Conservation (phyloP, 352 stramenopile species). For the Thalassiosira exigua region DNA sequence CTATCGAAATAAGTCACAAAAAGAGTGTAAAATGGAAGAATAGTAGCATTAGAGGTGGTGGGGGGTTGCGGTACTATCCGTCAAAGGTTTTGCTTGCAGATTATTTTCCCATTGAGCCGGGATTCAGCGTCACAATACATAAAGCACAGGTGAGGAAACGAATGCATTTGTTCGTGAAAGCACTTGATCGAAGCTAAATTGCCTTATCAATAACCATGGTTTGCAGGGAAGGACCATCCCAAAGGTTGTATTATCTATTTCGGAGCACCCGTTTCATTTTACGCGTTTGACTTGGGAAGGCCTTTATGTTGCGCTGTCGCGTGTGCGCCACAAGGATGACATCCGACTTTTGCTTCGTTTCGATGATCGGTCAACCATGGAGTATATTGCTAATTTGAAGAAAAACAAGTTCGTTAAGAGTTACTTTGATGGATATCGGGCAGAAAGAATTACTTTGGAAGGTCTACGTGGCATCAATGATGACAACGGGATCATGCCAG, state of each 20-base stretch:
- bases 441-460: too few relatives aligned
- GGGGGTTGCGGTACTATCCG: background rate
- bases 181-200: background rate
- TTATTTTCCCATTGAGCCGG: slow-evolving; percentile 18
- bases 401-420: slow-evolving; percentile 3
- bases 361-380: slow-evolving; percentile 2
- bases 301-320: slow-evolving; percentile 21
- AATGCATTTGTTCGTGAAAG: background rate
- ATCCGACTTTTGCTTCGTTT: slow-evolving; percentile 14
- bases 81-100: slow-evolving; percentile 7
- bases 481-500: too few relatives aligned
- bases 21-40: slow-evolving; percentile 19
- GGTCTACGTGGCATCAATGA: too few relatives aligned
- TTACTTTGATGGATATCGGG: slow-evolving; percentile 20
- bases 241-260: slow-evolving; percentile 21
- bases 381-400: slow-evolving; percentile 18
- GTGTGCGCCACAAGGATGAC: background rate
- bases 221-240: slow-evolving; percentile 25
- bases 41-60: slow-evolving; percentile 1
- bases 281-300: slow-evolving; percentile 16
- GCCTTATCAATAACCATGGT: background rate
- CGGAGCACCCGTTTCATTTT: slow-evolving; percentile 20
- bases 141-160: slow-evolving; percentile 10
- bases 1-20: slow-evolving; percentile 19
- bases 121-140: slow-evolving; percentile 18